A percentile compares a stretch with the other conserved stretches of the same genome.
These are phyloP conservation scores for Wickerhamiella infanticola DNA, from an alignment of 1,139 yeast species.

Conservation along the genomic window DNA sequence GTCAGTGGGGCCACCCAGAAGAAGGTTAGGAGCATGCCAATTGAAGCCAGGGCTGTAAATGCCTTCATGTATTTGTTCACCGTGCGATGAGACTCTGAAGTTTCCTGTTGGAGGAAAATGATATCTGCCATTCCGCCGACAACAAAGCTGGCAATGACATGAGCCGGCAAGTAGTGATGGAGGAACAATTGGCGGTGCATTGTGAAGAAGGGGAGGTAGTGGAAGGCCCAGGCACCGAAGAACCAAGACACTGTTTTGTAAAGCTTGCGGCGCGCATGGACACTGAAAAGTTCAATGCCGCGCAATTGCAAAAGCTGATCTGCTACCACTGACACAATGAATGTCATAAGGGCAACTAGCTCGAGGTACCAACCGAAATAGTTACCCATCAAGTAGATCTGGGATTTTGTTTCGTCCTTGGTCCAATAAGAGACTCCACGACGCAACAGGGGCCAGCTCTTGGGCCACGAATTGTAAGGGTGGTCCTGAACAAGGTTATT, in stretches of 20 bases:
- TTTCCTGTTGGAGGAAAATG: slow-evolving; percentile 39
- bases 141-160: slow-evolving; percentile 70
- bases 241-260: slow-evolving; percentile 76
- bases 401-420: slow-evolving; percentile 42
- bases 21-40: slow-evolving; percentile 24
- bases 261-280: slow-evolving; percentile 53
- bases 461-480: slow-evolving; percentile 92
- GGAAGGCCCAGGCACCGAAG: slow-evolving; percentile 75
- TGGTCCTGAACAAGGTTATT: slow-evolving; percentile 76
- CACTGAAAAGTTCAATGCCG: slow-evolving; percentile 39
- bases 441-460: slow-evolving; percentile 82
- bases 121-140: slow-evolving; percentile 75
- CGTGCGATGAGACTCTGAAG: slow-evolving; percentile 1
- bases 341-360: slow-evolving; percentile 50
- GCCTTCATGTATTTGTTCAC: background rate
- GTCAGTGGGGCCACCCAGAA: slow-evolving; percentile 59
- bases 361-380: slow-evolving; percentile 87
- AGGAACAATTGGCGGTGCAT: slow-evolving; percentile 89
- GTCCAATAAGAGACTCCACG: slow-evolving; percentile 97
- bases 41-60: background rate
- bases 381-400: slow-evolving; percentile 84
- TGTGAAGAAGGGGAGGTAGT: slow-evolving; percentile 78
- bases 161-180: slow-evolving; percentile 96
- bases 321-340: slow-evolving; percentile 45
- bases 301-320: slow-evolving; percentile 74